phyloP scores from a whole-genome alignment of 1,139 yeast genomes.

The Candida sojae region DNA sequence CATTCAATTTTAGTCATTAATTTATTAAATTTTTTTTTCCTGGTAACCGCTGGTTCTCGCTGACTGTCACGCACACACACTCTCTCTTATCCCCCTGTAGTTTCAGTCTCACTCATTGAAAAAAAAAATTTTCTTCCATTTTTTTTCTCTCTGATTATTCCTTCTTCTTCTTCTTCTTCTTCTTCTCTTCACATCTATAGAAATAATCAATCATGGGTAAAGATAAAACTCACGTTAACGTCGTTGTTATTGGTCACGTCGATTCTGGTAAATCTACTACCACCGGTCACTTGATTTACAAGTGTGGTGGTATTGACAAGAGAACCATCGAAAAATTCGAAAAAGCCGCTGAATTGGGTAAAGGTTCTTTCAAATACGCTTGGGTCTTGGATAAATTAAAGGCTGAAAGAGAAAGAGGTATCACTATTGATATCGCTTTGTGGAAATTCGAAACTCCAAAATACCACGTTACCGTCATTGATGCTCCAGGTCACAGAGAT shows the following conservation, averaged over 20 bases:
- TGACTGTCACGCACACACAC: not conserved
- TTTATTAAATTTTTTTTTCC: not conserved
- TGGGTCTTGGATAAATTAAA: slow-evolving; percentile 95
- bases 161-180: slow-evolving; percentile 9
- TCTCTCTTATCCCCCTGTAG: not conserved
- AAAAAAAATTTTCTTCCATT: slow-evolving; percentile 7
- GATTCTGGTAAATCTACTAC: slow-evolving; percentile 94
- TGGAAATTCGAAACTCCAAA: slow-evolving; percentile 97
- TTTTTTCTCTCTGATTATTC: slow-evolving; percentile 4
- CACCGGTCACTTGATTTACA: slow-evolving; percentile 98
- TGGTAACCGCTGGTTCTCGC: not conserved
- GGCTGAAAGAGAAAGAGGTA: slow-evolving; percentile 98
- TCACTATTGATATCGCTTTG: slow-evolving; percentile 91
- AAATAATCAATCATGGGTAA: slow-evolving; percentile 57
- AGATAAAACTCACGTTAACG: slow-evolving; percentile 97
- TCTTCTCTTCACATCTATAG: slow-evolving; percentile 9
- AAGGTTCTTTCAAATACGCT: slow-evolving; percentile 98
- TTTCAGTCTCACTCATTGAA: not conserved
- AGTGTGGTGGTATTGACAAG: slow-evolving; percentile 92
- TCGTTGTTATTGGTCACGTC: slow-evolving; percentile 99
- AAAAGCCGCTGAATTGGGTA: slow-evolving; percentile 97
- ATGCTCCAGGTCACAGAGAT: slow-evolving; percentile 97
- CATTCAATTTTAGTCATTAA: slow-evolving; percentile 1
- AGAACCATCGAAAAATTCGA: slow-evolving; percentile 98
- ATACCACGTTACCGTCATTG: slow-evolving; percentile 89